A percentile compares a stretch with the other conserved stretches of the same genome.
Evolutionary conservation across 2,329 filamentous ascomycete genomes (phyloP).

Genomic region (Blumeria hordei): DNA sequence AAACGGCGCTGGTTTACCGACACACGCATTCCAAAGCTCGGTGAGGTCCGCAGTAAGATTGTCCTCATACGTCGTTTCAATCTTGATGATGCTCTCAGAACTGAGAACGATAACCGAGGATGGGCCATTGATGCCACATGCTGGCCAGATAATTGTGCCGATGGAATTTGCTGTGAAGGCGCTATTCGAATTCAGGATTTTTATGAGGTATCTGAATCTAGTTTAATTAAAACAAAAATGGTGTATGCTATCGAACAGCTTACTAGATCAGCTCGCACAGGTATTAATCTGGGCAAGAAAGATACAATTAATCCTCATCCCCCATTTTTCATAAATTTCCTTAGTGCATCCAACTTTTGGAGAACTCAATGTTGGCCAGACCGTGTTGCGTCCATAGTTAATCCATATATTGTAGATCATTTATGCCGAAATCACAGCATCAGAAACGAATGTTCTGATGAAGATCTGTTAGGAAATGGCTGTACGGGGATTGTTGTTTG

Average conservation of each 20-base stretch:
- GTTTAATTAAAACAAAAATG: slow-evolving; percentile 64
- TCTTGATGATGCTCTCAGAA: slow-evolving; percentile 30
- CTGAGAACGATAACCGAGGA: slow-evolving; percentile 24
- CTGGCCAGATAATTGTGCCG: slow-evolving; percentile 78
- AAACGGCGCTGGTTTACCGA: slow-evolving; percentile 52
- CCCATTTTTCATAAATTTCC: slow-evolving; percentile 74
- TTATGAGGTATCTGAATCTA: slow-evolving; percentile 58
- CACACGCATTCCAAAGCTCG: slow-evolving; percentile 51
- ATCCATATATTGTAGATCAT: slow-evolving; percentile 47
- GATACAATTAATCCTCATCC: slow-evolving; percentile 7
- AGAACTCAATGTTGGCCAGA: slow-evolving; percentile 82
- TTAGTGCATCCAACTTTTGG: slow-evolving; percentile 87
- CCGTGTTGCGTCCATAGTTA: slow-evolving; percentile 66
- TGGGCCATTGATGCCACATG: slow-evolving; percentile 35
- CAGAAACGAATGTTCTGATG: background rate
- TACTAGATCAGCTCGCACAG: slow-evolving; percentile 34
- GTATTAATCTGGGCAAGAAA: slow-evolving; percentile 17
- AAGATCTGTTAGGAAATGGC: slow-evolving; percentile 33
- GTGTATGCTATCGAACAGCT: slow-evolving; percentile 49
- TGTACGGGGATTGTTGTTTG: slow-evolving; percentile 73
- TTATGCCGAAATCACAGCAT: slow-evolving; percentile 30
- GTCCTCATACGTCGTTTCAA: slow-evolving; percentile 64
- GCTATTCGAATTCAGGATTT: slow-evolving; percentile 79
- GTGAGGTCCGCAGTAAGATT: slow-evolving; percentile 58
- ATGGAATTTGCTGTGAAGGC: slow-evolving; percentile 45